Evolutionary conservation across 805 yeast genomes (phyloP).

Genomic region (Saturnispora halmiae): DNA sequence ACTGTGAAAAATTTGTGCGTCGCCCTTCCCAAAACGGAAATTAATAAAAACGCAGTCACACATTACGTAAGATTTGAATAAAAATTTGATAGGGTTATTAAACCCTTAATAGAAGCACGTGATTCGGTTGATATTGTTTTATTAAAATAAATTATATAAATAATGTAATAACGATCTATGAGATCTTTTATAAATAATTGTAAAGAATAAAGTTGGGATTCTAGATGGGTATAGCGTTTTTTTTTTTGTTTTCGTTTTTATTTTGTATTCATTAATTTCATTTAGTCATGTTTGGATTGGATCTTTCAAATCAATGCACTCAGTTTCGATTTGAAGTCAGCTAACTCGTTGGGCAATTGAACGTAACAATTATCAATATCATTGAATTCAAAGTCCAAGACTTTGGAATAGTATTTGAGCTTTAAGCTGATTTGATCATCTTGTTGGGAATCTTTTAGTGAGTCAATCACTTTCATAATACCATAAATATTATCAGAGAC

Average conservation of each 20-base stretch:
- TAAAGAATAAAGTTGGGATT: not conserved
- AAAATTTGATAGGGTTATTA: too few species aligned
- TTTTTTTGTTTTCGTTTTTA: too few species aligned
- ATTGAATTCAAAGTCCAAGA: constrained; percentile 27
- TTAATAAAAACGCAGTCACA: constrained; percentile 8
- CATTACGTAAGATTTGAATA: constrained; percentile 1
- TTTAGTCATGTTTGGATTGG: too few species aligned
- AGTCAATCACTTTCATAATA: constrained; percentile 23
- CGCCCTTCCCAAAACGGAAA: not conserved
- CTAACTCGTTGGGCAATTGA: constrained; percentile 25
- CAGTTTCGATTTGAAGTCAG: constrained; percentile 19
- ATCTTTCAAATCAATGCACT: too few species aligned
- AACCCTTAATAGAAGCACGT: constrained; percentile 6
- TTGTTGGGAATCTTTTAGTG: constrained; percentile 6
- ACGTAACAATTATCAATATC: constrained; percentile 30
- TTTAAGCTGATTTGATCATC: constrained; percentile 17
- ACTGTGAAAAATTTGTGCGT: not conserved
- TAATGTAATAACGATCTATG: too few species aligned
- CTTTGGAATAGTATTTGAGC: constrained; percentile 23
- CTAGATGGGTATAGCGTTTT: too few species aligned
- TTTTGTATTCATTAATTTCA: too few species aligned
- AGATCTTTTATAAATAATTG: not conserved
- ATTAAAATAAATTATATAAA: too few species aligned
- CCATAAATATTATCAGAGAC: constrained; percentile 30
- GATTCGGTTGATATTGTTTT: not conserved